Conservation (phyloP, 139 green algal genomes). For the Picocystis salinarum region DNA sequence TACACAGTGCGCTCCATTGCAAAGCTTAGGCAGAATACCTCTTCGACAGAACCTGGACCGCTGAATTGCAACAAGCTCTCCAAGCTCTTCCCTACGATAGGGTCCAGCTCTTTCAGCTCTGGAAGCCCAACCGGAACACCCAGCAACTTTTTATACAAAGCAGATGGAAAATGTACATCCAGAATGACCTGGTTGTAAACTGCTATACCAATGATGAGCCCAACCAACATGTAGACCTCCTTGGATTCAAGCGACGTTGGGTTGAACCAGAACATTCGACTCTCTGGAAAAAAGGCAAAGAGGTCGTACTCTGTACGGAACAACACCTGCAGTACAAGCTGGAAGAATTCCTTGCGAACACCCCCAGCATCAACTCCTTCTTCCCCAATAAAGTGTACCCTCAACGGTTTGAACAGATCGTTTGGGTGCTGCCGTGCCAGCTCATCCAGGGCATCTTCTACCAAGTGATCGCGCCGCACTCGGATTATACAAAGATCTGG, state of each 20-base stretch:
- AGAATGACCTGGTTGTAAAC: constrained; percentile 89
- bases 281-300: constrained; percentile 56
- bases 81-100: constrained; percentile 32
- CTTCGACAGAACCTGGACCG: constrained; percentile 32
- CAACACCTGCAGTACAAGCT: constrained; percentile 70
- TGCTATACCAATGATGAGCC: constrained; percentile 65
- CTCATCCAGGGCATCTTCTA: constrained; percentile 67
- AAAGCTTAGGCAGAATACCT: constrained; percentile 70
- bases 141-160: constrained; percentile 78
- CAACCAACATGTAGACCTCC: constrained; percentile 63
- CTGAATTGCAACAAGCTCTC: constrained; percentile 14
- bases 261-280: constrained; percentile 72
- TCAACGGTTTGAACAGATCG: constrained; percentile 81
- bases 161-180: constrained; percentile 59
- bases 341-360: constrained; percentile 89
- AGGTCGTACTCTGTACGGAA: constrained; percentile 73
- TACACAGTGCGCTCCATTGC: constrained; percentile 43
- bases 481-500: constrained; percentile 79
- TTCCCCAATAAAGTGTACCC: constrained; percentile 90
- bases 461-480: constrained; percentile 59
- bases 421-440: constrained; percentile 46
- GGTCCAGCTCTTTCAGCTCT: constrained; percentile 76
- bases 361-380: constrained; percentile 80
- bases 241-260: constrained; percentile 34
- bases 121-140: constrained; percentile 38